Conservation (phyloP, 176 grass and related monocot genomes). For the Cenchrus purpureus region DNA sequence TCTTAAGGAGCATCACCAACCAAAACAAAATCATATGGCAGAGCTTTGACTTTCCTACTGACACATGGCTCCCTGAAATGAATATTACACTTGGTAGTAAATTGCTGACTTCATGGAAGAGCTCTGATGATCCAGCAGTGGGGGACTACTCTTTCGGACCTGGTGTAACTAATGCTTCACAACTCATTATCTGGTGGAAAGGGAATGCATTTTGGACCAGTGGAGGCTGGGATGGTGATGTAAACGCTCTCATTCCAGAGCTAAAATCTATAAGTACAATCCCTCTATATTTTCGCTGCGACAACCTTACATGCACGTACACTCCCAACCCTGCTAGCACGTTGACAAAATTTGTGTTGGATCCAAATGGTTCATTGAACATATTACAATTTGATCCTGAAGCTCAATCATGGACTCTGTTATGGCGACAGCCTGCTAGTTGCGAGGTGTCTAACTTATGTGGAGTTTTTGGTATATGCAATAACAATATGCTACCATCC, state of each 20-base stretch:
- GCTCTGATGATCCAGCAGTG: slow-evolving; percentile 32
- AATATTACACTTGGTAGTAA: slow-evolving; percentile 2
- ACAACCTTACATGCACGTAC: slow-evolving; percentile 42
- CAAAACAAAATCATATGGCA: slow-evolving; percentile 24
- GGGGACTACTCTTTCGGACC: slow-evolving; percentile 52
- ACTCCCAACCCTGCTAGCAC: not conserved
- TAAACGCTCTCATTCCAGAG: not conserved
- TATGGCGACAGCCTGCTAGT: not conserved
- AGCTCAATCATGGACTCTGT: not conserved
- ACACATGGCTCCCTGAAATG: slow-evolving; percentile 62
- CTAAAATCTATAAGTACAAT: not conserved
- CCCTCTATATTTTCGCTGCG: slow-evolving; percentile 34
- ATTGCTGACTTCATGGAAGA: slow-evolving; percentile 55
- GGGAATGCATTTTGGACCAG: not conserved
- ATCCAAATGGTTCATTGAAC: slow-evolving; percentile 29
- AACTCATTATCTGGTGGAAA: slow-evolving; percentile 34
- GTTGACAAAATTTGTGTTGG: slow-evolving; percentile 38
- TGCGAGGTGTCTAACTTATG: slow-evolving; percentile 51
- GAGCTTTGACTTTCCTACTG: slow-evolving; percentile 52
- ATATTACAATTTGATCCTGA: not conserved
- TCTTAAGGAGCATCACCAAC: slow-evolving; percentile 29
- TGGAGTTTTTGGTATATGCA: slow-evolving; percentile 56
- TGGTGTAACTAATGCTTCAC: not conserved
- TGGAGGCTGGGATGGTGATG: not conserved
- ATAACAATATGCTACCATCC: not conserved